Percentiles rank a stretch among this genome's conserved stretches.
These are phyloP conservation scores for Trifolium fragiferum DNA, from an alignment of 306 rosid genomes.

Conservation along the genomic window DNA sequence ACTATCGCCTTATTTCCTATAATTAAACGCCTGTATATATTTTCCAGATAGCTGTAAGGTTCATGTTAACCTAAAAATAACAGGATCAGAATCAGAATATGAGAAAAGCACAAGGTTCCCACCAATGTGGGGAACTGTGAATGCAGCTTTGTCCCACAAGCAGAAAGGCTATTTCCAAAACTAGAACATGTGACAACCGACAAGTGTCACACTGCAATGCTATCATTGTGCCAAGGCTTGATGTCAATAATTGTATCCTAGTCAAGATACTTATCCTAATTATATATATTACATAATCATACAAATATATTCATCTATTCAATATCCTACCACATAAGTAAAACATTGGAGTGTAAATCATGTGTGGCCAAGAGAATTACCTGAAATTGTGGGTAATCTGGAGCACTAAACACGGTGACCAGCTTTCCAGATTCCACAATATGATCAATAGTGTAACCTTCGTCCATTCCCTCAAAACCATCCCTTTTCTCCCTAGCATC, in stretches of 20 bases:
- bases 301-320: constrained; percentile 3
- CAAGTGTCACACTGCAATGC: not conserved
- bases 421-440: constrained; percentile 87
- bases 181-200: not conserved
- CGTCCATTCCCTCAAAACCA: constrained; percentile 77
- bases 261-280: not conserved
- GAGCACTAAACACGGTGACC: constrained; percentile 89
- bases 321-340: constrained; percentile 3
- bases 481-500: constrained; percentile 93
- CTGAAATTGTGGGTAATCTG: constrained; percentile 98
- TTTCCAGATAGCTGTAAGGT: not conserved
- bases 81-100: not conserved
- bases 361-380: constrained; percentile 38
- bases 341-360: constrained; percentile 9
- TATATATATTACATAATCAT: not conserved
- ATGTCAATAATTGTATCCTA: constrained; percentile 12
- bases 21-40: not conserved
- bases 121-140: not conserved
- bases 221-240: not conserved
- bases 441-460: constrained; percentile 91
- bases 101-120: not conserved
- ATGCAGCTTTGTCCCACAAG: not conserved
- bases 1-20: not conserved
- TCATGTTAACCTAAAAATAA: not conserved
- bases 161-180: not conserved